Percentiles rank a stretch among this genome's conserved stretches.
Evolutionary conservation across 2,329 filamentous ascomycete species (phyloP).

Genomic region (Penicillium sp.): DNA sequence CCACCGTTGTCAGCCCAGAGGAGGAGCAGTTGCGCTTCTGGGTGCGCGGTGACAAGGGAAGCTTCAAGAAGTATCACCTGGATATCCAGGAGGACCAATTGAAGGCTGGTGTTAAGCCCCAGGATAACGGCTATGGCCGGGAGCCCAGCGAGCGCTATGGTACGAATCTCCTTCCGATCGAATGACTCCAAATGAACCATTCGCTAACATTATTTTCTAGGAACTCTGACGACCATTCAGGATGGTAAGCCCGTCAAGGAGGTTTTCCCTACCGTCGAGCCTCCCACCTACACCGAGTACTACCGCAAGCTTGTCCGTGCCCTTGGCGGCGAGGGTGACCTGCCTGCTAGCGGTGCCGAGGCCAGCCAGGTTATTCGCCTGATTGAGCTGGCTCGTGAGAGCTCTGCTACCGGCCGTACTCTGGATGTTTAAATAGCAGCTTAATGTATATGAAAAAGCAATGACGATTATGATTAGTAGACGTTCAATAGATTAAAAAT

Average conservation of each 20-base stretch:
- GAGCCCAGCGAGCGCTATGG: conserved; percentile 65
- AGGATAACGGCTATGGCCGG: conserved; percentile 66
- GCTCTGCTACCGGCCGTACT: conserved; percentile 57
- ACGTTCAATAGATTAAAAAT: conserved; percentile 5
- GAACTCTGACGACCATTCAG: conserved; percentile 58
- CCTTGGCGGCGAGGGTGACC: conserved; percentile 55
- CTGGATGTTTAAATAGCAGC: conserved; percentile 37
- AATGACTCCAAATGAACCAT: too few relatives aligned
- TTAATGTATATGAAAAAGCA: conserved; percentile 16
- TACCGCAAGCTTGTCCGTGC: conserved; percentile 63
- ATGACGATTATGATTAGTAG: conserved; percentile 23
- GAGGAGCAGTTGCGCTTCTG: conserved; percentile 73
- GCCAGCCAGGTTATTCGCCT: conserved; percentile 59
- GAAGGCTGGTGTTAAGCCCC: conserved; percentile 64
- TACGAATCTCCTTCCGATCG: too few relatives aligned
- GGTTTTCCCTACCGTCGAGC: conserved; percentile 62
- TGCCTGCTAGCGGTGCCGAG: conserved; percentile 60
- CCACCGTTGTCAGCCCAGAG: conserved; percentile 70
- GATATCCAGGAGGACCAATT: conserved; percentile 79
- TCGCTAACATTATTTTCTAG: conserved; percentile 18
- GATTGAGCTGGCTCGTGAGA: conserved; percentile 61
- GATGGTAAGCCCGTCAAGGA: conserved; percentile 57
- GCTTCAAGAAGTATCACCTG: conserved; percentile 71
- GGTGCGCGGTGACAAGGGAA: conserved; percentile 74
- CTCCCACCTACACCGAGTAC: conserved; percentile 70